Base-by-base conservation (phyloP, 768 basidiomycete genomes). In the Favolaschia claudopus region DNA sequence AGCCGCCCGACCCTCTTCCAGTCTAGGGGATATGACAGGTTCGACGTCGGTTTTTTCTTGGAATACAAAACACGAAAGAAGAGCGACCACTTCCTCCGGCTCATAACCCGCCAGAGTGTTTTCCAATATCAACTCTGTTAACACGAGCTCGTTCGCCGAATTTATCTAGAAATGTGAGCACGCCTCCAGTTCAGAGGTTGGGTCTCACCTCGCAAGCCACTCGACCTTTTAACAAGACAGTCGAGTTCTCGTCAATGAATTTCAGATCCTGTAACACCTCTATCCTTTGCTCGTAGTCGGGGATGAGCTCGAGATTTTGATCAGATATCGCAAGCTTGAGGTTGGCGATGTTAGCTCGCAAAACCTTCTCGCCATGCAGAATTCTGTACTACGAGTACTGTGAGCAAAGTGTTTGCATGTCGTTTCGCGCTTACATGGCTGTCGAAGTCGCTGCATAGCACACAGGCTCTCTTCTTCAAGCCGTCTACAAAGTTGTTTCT, bases 31-130 rank as follows among this genome's bases (percentile, higher is more conserved):
- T 48, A 99, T 81, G 3, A 82, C 72, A 20, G 97, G 96, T 65
- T 96, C 93, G 8, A 88, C 80, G 8, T 97, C 95, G 14, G 95
- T 95, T 77, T 97, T 99, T 72, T 99, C 97, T 72, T 99, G 97
- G 74, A 99, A 99, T 37, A 99, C 91, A 70, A 99, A 99, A 69
- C 92, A 92, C 4, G 96, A 98, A 6, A 99, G 82, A 25, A 99
- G 82, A 2, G 97, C 96, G 36, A 96, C 97, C 47, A 96, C 94
- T 76, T 99, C 97, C 72, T 95, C 94, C 0, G 97, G 93, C 42
- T 95, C 95, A 71, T 93, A 99, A 14, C 79, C 78, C 7, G 94
- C 93, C 27, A 99, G 79, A 0, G 92, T 91, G 69, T 99, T 99
- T 69, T 99, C 97, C 48, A 99, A 83, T 53, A 99, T 96, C 47